Conservation (phyloP, 176 grass and related monocot species). For the Avena sativa region DNA sequence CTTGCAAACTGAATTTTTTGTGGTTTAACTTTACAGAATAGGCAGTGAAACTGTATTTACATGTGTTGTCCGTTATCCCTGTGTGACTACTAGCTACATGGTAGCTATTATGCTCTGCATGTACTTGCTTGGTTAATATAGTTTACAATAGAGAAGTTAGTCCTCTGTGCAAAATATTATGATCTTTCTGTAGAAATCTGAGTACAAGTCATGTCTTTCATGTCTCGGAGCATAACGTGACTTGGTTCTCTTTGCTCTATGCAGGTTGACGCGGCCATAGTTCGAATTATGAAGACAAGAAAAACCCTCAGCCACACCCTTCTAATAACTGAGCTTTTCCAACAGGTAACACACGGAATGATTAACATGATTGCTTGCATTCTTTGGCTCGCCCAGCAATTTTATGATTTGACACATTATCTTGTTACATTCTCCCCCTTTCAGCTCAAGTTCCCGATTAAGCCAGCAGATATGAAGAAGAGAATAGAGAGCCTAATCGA, state of each 20-base stretch:
- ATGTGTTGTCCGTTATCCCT: neutral
- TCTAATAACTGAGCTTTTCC: constrained; percentile 98
- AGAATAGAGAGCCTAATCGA: constrained; percentile 99
- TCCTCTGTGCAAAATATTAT: neutral
- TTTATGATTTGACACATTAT: constrained; percentile 10
- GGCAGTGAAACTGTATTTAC: neutral
- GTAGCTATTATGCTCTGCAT: constrained; percentile 22
- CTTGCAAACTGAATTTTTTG: neutral
- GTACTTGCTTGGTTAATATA: neutral
- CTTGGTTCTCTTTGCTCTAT: constrained; percentile 23
- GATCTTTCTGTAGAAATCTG: neutral
- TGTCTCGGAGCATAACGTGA: constrained; percentile 13
- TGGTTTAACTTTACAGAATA: constrained; percentile 21
- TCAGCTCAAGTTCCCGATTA: constrained; percentile 99
- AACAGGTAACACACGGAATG: constrained; percentile 61
- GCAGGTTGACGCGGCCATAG: constrained; percentile 95
- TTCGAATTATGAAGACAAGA: constrained; percentile 99
- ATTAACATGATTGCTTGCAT: neutral
- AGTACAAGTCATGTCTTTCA: neutral
- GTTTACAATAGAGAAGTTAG: neutral
- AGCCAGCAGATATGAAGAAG: constrained; percentile 98
- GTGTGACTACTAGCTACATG: neutral
- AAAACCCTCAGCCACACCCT: constrained; percentile 98
- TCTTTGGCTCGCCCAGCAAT: neutral
- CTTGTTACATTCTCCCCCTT: constrained; percentile 16